phyloP scores from a whole-genome alignment of 352 stramenopile genomes.

The Thraustochytrium sp. region DNA sequence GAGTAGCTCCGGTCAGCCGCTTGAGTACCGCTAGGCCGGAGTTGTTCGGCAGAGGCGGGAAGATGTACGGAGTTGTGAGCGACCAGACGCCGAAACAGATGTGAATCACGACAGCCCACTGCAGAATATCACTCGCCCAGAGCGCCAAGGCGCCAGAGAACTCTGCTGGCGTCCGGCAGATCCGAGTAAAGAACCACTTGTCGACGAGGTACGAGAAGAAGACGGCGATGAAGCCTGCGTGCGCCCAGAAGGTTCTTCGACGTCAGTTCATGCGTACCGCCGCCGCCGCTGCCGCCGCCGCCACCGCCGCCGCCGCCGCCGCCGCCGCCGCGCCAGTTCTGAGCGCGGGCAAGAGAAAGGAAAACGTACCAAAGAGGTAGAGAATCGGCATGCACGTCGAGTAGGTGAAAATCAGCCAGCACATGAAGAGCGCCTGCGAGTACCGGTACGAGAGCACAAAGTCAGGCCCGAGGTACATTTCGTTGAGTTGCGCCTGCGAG shows the following conservation, averaged over 20 bases:
- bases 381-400: conserved; percentile 13
- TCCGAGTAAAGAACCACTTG: conserved; percentile 43
- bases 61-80: too few species aligned
- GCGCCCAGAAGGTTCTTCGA: too few species aligned
- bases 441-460: conserved; percentile 32
- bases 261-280: too few species aligned
- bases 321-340: too few species aligned
- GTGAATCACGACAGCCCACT: neutral
- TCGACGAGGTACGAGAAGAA: conserved; percentile 35
- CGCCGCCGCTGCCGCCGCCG: too few species aligned
- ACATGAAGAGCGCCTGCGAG: conserved; percentile 19
- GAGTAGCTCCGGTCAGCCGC: too few species aligned
- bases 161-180: conserved; percentile 2
- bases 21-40: too few species aligned
- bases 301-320: too few species aligned
- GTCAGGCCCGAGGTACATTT: conserved; percentile 20
- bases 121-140: neutral
- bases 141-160: neutral
- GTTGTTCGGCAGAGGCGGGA: too few species aligned
- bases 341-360: too few species aligned
- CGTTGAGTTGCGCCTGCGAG: conserved; percentile 19
- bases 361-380: neutral
- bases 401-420: conserved; percentile 29
- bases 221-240: too few species aligned
- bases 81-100: too few species aligned